Evolutionary conservation across 768 basidiomycete species (phyloP).

Genomic region (Fomitopsis serialis): DNA sequence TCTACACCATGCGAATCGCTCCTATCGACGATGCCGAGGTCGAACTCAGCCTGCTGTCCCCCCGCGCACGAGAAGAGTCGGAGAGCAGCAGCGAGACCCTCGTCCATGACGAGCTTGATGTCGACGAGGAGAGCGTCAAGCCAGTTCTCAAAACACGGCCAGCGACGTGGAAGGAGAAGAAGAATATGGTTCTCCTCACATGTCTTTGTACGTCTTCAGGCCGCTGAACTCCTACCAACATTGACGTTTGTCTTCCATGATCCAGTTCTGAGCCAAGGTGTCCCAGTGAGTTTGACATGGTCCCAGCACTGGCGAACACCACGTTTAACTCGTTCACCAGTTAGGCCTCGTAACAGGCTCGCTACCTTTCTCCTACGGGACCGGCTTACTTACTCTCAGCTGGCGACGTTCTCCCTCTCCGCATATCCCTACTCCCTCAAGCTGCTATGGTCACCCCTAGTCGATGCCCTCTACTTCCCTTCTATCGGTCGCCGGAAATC

Average conservation of each 20-base stretch:
- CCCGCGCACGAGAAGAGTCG: not conserved
- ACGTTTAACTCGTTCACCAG: not conserved
- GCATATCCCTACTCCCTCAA: slow-evolving; percentile 97
- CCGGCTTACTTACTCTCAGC: slow-evolving; percentile 93
- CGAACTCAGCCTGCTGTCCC: not conserved
- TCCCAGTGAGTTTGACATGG: not conserved
- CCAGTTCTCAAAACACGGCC: not conserved
- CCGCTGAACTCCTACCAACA: not conserved
- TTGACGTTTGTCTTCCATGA: not conserved
- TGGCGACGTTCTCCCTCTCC: slow-evolving; percentile 89
- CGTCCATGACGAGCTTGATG: not conserved
- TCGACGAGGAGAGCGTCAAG: not conserved
- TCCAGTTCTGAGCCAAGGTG: not conserved
- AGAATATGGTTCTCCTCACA: not conserved
- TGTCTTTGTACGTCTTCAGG: not conserved
- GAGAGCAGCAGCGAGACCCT: not conserved
- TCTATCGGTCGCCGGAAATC: slow-evolving; percentile 92
- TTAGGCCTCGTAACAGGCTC: slow-evolving; percentile 52
- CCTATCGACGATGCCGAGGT: not conserved
- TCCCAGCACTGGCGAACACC: not conserved
- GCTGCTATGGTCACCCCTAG: slow-evolving; percentile 94
- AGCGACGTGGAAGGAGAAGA: not conserved
- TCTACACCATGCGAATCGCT: not conserved
- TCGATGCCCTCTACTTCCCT: slow-evolving; percentile 82
- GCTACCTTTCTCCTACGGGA: slow-evolving; percentile 94